These are phyloP conservation scores for Clathrospora elynae DNA, from an alignment of 2,329 filamentous ascomycete genomes.

Conservation along the genomic window DNA sequence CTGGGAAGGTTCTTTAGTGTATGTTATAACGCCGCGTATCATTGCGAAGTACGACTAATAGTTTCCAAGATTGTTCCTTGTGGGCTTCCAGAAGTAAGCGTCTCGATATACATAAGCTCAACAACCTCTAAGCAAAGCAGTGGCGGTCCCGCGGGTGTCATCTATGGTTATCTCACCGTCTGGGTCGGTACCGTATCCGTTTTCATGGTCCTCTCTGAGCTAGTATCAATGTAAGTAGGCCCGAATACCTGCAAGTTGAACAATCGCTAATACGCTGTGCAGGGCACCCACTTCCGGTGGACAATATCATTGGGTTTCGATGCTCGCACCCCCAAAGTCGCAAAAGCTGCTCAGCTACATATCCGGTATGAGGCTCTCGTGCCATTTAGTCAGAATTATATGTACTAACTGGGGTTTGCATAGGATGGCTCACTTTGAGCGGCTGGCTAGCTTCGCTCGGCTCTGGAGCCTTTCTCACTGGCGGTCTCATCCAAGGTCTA, in stretches of 20 bases:
- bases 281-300: conserved; percentile 42
- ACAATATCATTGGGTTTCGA: conserved; percentile 46
- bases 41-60: conserved; percentile 8
- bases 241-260: not conserved
- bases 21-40: conserved; percentile 1
- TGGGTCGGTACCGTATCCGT: conserved; percentile 39
- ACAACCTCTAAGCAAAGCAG: conserved; percentile 14
- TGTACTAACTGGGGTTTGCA: not conserved
- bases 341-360: conserved; percentile 52
- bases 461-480: conserved; percentile 33
- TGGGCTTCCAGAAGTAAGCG: conserved; percentile 28
- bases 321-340: conserved; percentile 47
- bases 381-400: not conserved
- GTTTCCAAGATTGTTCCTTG: conserved; percentile 21
- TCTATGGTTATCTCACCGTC: conserved; percentile 38
- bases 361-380: conserved; percentile 28
- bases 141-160: conserved; percentile 39
- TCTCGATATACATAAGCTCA: not conserved
- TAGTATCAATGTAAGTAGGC: conserved; percentile 40
- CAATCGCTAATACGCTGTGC: not conserved
- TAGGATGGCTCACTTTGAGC: conserved; percentile 51
- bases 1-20: conserved; percentile 37
- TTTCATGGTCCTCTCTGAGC: conserved; percentile 36
- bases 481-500: conserved; percentile 39
- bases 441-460: conserved; percentile 49